Evolutionary conservation across 2,329 filamentous ascomycete species (phyloP).

Genomic region (Diaporthe nobilis): DNA sequence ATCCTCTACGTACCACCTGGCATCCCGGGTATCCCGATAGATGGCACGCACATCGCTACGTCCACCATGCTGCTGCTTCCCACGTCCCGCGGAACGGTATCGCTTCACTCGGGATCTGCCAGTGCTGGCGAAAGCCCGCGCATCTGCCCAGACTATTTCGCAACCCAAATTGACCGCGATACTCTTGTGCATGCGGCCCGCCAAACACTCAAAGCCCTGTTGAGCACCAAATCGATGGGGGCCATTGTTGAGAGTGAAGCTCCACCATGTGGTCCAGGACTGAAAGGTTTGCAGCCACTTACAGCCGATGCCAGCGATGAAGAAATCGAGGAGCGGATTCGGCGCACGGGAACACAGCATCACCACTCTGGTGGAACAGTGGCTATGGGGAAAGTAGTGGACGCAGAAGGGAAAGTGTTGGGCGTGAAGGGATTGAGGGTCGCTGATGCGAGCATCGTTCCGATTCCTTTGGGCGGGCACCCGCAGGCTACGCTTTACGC

Average conservation of each 20-base stretch:
- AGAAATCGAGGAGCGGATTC: constrained; percentile 46
- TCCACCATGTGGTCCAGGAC: constrained; percentile 7
- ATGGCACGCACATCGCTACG: constrained; percentile 32
- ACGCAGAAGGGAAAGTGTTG: constrained; percentile 35
- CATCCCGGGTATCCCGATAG: constrained; percentile 21
- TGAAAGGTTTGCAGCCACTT: constrained; percentile 15
- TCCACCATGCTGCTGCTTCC: constrained; percentile 30
- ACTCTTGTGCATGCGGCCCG: constrained; percentile 29
- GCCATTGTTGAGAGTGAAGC: constrained; percentile 16
- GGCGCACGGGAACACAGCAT: constrained; percentile 43
- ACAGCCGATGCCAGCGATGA: constrained; percentile 43
- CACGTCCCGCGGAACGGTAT: constrained; percentile 28
- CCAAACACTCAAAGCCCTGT: constrained; percentile 21
- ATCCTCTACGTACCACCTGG: constrained; percentile 24
- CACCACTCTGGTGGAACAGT: constrained; percentile 34
- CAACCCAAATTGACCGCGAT: constrained; percentile 21
- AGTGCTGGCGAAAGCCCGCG: neutral
- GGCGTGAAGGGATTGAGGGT: constrained; percentile 43
- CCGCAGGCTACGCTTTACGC: constrained; percentile 67
- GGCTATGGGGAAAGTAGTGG: constrained; percentile 30
- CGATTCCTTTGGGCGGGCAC: constrained; percentile 58
- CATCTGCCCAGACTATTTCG: constrained; percentile 22
- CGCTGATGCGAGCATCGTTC: constrained; percentile 43
- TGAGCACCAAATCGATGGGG: constrained; percentile 18
- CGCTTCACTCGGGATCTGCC: neutral